phyloP scores from a whole-genome alignment of 306 rosid genomes.

The Nissolia schottii region DNA sequence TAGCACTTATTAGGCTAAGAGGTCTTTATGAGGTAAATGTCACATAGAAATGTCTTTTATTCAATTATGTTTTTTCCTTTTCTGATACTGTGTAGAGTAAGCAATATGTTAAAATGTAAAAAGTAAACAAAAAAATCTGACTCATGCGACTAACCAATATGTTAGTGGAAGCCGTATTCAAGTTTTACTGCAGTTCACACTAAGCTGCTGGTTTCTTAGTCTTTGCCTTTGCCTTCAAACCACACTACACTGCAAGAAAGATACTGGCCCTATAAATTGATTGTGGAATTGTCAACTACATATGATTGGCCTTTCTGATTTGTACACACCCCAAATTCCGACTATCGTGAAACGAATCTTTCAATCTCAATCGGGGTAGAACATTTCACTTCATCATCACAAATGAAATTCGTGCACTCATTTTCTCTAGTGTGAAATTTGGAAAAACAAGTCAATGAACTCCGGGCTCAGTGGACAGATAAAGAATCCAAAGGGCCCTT shows the following conservation, averaged over 20 bases:
- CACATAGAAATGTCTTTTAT: background rate
- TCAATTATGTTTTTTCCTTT: background rate
- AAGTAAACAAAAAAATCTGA: background rate
- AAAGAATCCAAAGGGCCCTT: background rate
- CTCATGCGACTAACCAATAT: background rate
- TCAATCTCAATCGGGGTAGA: background rate
- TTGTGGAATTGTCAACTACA: background rate
- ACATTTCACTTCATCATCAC: constrained; percentile 14
- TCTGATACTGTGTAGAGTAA: too few relatives aligned
- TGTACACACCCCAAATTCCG: background rate
- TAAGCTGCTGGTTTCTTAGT: background rate
- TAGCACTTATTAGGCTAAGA: background rate
- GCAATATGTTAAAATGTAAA: too few relatives aligned
- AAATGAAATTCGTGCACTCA: background rate
- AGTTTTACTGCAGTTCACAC: too few relatives aligned
- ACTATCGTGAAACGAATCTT: background rate
- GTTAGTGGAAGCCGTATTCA: too few relatives aligned
- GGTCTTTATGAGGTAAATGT: background rate
- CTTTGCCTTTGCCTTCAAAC: background rate
- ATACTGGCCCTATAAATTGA: background rate
- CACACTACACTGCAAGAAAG: background rate
- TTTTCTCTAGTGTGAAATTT: background rate
- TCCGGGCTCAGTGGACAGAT: background rate
- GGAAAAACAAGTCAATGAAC: background rate
- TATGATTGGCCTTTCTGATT: background rate